Conservation (phyloP, 2,329 filamentous ascomycete genomes). For the Aspergillus sp. region DNA sequence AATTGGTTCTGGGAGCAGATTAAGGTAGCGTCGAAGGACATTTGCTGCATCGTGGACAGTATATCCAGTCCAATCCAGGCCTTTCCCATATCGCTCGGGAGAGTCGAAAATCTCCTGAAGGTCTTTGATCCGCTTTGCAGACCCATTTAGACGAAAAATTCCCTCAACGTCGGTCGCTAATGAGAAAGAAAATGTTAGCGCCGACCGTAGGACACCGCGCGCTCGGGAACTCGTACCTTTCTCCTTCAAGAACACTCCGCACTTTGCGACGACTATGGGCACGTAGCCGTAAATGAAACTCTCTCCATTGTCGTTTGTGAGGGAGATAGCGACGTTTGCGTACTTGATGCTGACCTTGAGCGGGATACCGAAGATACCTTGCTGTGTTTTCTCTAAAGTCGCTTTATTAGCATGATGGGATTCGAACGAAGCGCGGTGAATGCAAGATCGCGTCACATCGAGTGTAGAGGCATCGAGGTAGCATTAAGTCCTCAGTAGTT, state of each 20-base stretch:
- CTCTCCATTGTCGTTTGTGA: constrained; percentile 86
- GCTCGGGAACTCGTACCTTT: constrained; percentile 66
- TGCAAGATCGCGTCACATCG: too few species aligned
- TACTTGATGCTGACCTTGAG: constrained; percentile 94
- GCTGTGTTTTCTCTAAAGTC: constrained; percentile 39
- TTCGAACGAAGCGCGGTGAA: background rate
- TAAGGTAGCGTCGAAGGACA: constrained; percentile 90
- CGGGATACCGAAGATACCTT: constrained; percentile 91
- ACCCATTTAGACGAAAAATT: constrained; percentile 93
- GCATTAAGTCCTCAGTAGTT: background rate
- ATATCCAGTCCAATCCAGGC: constrained; percentile 93
- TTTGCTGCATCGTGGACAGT: constrained; percentile 98
- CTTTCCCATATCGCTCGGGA: constrained; percentile 92
- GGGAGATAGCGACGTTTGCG: constrained; percentile 95
- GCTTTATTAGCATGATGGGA: constrained; percentile 1
- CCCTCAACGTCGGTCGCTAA: constrained; percentile 90
- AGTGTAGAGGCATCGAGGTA: too few species aligned
- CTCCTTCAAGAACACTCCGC: constrained; percentile 94
- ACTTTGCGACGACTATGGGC: constrained; percentile 97
- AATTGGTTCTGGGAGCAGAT: constrained; percentile 93
- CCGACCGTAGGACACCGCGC: background rate
- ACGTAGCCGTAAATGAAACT: constrained; percentile 99
- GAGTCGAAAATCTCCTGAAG: constrained; percentile 90
- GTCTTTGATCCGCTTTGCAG: constrained; percentile 97
- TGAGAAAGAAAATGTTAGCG: background rate